Conservation (phyloP, 495 filamentous ascomycete species). For the Podospora sp. region DNA sequence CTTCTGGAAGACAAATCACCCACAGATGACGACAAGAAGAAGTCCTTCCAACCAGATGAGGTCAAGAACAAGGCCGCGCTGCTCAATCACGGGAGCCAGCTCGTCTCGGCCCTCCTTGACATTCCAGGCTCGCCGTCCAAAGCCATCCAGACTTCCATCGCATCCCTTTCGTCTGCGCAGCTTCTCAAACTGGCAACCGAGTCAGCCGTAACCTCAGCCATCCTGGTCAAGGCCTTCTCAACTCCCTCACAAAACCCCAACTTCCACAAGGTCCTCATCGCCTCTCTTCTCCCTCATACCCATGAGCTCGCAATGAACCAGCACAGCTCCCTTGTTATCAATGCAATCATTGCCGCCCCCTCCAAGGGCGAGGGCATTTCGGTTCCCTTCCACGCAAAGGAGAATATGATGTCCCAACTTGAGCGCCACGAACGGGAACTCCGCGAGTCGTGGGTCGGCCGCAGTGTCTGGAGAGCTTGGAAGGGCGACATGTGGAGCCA, state of each 20-base stretch:
- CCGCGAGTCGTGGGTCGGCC: constrained; percentile 72
- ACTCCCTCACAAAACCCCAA: constrained; percentile 58
- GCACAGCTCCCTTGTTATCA: constrained; percentile 77
- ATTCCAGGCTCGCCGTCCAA: constrained; percentile 46
- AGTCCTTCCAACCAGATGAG: constrained; percentile 27
- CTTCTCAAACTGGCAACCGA: constrained; percentile 42
- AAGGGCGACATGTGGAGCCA: constrained; percentile 76
- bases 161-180: constrained; percentile 40
- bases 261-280: constrained; percentile 52
- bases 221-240: constrained; percentile 70
- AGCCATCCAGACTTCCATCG: constrained; percentile 46
- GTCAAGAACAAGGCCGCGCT: constrained; percentile 48
- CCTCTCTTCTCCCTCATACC: constrained; percentile 55
- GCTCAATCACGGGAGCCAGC: constrained; percentile 48
- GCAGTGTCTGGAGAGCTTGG: constrained; percentile 91
- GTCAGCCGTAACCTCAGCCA: constrained; percentile 55
- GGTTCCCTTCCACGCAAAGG: constrained; percentile 57
- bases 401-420: constrained; percentile 51
- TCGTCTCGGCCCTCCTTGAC: constrained; percentile 44
- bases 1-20: constrained; percentile 44
- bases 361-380: constrained; percentile 45
- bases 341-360: constrained; percentile 69
- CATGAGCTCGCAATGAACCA: constrained; percentile 68
- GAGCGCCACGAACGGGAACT: constrained; percentile 61
- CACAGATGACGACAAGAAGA: constrained; percentile 36